phyloP scores from a whole-genome alignment of 768 basidiomycete genomes.

The Kondoa malvinella region DNA sequence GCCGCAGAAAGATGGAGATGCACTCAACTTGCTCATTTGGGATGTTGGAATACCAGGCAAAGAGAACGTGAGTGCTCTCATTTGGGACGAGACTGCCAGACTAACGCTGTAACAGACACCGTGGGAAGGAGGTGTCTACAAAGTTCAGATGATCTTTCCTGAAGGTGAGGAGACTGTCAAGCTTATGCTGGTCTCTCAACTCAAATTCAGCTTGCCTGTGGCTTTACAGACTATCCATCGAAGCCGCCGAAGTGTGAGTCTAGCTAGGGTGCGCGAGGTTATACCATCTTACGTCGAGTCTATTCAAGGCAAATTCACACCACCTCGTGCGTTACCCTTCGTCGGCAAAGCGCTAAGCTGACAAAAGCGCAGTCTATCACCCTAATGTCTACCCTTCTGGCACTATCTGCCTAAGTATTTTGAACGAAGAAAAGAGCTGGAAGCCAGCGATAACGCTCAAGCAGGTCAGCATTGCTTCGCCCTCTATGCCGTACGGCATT shows the following conservation, averaged over 20 bases:
- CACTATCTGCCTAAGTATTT: conserved; percentile 89
- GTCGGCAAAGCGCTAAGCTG: not conserved
- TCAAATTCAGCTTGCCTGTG: not conserved
- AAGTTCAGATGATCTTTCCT: conserved; percentile 83
- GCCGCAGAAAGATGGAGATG: conserved; percentile 73
- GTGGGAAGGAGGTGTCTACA: conserved; percentile 94
- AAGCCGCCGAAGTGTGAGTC: conserved; percentile 78
- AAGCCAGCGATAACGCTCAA: conserved; percentile 98
- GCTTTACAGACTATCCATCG: conserved; percentile 95
- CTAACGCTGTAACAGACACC: conserved; percentile 49
- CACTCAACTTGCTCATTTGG: conserved; percentile 95
- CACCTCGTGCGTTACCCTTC: conserved; percentile 37
- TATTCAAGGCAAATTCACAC: conserved; percentile 74
- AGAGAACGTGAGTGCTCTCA: conserved; percentile 44
- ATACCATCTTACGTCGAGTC: not conserved
- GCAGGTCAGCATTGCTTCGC: conserved; percentile 44
- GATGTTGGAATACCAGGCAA: conserved; percentile 98
- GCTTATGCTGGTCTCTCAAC: too few species aligned
- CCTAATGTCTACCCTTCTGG: conserved; percentile 98
- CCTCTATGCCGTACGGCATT: not conserved
- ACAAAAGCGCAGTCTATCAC: conserved; percentile 48
- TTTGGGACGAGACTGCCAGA: not conserved
- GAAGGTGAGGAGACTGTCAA: conserved; percentile 53
- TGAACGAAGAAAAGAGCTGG: conserved; percentile 98
- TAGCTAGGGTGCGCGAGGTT: conserved; percentile 6